Percentiles rank a stretch among this genome's conserved stretches.
Evolutionary conservation across 169 alveolate genomes (phyloP).

Genomic region (Cryptosporidium xiaoi): DNA sequence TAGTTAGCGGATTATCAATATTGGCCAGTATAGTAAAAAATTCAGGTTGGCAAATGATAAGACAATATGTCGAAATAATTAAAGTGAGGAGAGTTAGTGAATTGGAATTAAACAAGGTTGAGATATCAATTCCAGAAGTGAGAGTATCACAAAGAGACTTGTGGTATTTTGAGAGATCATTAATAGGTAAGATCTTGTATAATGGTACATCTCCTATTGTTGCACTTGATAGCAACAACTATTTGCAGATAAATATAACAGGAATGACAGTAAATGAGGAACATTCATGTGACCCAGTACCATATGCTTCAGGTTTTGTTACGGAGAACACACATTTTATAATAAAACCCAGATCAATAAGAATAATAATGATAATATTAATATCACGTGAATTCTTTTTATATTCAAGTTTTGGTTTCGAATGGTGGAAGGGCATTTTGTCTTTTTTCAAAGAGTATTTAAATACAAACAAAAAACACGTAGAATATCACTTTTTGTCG

Average conservation of each 20-base stretch:
- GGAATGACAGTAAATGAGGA: slow-evolving; percentile 33
- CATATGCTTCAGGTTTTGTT: slow-evolving; percentile 31
- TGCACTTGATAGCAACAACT: slow-evolving; percentile 7
- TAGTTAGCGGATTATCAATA: slow-evolving; percentile 16
- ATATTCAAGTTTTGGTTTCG: slow-evolving; percentile 39
- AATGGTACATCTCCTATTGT: slow-evolving; percentile 30
- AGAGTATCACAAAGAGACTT: slow-evolving; percentile 55
- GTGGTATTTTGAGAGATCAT: slow-evolving; percentile 59
- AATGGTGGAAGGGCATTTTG: slow-evolving; percentile 64
- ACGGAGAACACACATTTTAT: slow-evolving; percentile 55
- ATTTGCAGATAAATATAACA: slow-evolving; percentile 33
- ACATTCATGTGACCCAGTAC: background rate
- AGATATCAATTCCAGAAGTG: slow-evolving; percentile 52
- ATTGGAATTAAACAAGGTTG: slow-evolving; percentile 20
- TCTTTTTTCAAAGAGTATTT: slow-evolving; percentile 41
- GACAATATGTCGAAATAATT: slow-evolving; percentile 52
- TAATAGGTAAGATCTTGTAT: slow-evolving; percentile 49
- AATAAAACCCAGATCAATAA: slow-evolving; percentile 39
- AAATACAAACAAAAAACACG: slow-evolving; percentile 12
- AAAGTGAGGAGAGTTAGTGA: slow-evolving; percentile 8
- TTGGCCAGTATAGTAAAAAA: slow-evolving; percentile 15
- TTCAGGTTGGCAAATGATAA: slow-evolving; percentile 34
- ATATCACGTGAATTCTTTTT: slow-evolving; percentile 38
- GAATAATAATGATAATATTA: slow-evolving; percentile 31
- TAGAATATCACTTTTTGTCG: slow-evolving; percentile 32